Conservation (phyloP, 164 flowering plant species). For the Piper longum region DNA sequence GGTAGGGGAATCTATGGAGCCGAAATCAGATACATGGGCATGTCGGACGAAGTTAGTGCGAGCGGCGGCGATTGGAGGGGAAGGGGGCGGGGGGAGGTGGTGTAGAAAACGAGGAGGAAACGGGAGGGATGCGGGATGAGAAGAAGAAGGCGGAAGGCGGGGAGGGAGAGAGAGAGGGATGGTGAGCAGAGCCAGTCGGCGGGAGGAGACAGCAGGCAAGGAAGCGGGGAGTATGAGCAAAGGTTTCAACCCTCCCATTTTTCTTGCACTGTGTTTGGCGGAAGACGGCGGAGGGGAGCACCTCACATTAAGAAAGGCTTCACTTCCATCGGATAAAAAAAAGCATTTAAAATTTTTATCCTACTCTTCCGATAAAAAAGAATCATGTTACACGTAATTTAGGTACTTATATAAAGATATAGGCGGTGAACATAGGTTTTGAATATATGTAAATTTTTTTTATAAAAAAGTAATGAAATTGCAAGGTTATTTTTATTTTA, state of each 20-base stretch:
- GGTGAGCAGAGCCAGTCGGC: neutral
- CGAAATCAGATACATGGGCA: slow-evolving; percentile 34
- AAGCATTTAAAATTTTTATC: no score
- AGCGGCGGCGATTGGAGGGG: neutral
- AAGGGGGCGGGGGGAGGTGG: neutral
- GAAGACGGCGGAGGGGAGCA: neutral
- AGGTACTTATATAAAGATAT: no score
- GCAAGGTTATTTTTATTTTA: no score
- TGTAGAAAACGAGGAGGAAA: slow-evolving; percentile 30
- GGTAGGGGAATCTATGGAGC: slow-evolving; percentile 49
- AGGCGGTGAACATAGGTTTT: no score
- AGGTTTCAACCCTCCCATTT: neutral
- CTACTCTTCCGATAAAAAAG: no score
- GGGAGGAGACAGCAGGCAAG: neutral
- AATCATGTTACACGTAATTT: no score
- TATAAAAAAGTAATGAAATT: no score
- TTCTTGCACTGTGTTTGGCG: neutral
- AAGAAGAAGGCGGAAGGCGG: neutral
- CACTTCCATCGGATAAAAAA: no score
- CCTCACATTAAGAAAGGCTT: no score
- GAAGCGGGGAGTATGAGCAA: neutral
- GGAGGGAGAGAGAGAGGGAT: neutral
- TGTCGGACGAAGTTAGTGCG: slow-evolving; percentile 26
- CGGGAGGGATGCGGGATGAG: slow-evolving; percentile 31
- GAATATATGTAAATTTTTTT: no score